Base-by-base conservation (phyloP, 768 basidiomycete genomes). In the Russula compacta region DNA sequence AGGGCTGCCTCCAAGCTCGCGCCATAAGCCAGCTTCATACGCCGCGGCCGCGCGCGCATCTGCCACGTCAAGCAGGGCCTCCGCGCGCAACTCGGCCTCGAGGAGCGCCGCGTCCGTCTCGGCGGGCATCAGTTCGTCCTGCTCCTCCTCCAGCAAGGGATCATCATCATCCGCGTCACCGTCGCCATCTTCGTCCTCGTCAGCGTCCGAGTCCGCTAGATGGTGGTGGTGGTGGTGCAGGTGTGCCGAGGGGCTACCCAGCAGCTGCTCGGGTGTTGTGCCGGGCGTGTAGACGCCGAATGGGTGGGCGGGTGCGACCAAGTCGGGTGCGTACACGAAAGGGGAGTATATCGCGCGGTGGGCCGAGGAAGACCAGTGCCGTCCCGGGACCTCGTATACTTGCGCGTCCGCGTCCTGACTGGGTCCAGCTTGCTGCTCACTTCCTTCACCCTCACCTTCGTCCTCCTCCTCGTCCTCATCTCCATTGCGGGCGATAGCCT, bases 11-110 rank as follows among this genome's bases (percentile, higher is more conserved):
- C 38, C 36, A 2, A 60, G 39, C 53, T 60, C 59, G 39, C 47
- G 53, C 81, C 79, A 83, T 29, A 82, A 69, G n/a, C 59, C 39
- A 15, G 67, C 63, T 69, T 84, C 81, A 55, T 77, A 74, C 21
- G 56, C 61, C 36, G 60, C 66, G 24, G 74, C 77, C 14, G 63
- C 39, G 33, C 59, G 60, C 36, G 58, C 50, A 60, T 83, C 81
- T 55, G 47, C 40, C 32, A 67, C 55, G 38, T 84, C 78, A 48
- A 79, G 65, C 21, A 67, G 65, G 6, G 69, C 73, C 35, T 84
- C 83, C 8, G 78, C 78, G 21, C 68, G 54, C 51, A 83, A 63
- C 66, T 80, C 82, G 1, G 59, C 66, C 17, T 61, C 62, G 42
- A 81, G 56, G 24, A 65, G 72, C 17, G 72, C 73, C 19, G 75